phyloP scores from a whole-genome alignment of 1,284 basidiomycete species.

The Apiotrichum gracile region DNA sequence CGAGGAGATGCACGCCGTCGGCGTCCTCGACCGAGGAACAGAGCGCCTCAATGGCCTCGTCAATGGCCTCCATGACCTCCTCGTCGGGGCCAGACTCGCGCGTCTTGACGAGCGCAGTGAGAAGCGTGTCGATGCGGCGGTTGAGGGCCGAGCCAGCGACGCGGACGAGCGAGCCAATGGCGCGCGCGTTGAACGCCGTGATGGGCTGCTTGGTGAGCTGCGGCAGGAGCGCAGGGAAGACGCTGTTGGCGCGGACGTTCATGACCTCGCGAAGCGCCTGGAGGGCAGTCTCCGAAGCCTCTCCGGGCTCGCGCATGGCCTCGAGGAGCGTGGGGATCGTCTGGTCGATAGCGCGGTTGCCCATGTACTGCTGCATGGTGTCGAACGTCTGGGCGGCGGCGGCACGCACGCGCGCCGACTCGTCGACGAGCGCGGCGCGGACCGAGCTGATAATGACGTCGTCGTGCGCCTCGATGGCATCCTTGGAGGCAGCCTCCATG shows the following conservation, averaged over 20 bases:
- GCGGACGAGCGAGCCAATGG: constrained; percentile 80
- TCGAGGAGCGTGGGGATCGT: constrained; percentile 93
- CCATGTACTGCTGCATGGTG: constrained; percentile 75
- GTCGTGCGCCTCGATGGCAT: constrained; percentile 84
- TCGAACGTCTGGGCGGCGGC: constrained; percentile 95
- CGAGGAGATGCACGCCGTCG: constrained; percentile 80
- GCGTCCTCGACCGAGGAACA: constrained; percentile 63
- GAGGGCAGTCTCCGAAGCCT: constrained; percentile 89
- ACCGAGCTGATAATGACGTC: constrained; percentile 83
- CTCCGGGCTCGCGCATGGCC: constrained; percentile 83
- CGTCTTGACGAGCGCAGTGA: constrained; percentile 67
- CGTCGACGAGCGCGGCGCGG: constrained; percentile 79
- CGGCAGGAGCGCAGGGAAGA: constrained; percentile 97
- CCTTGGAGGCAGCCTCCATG: constrained; percentile 79
- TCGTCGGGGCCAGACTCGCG: constrained; percentile 59
- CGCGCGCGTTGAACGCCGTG: constrained; percentile 92
- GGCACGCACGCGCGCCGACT: constrained; percentile 75
- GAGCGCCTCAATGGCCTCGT: constrained; percentile 59
- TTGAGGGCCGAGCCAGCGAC: constrained; percentile 89
- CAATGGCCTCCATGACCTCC: constrained; percentile 65
- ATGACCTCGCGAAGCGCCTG: constrained; percentile 87
- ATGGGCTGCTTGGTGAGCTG: constrained; percentile 86
- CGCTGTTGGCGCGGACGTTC: constrained; percentile 81
- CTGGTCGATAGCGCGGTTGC: constrained; percentile 87
- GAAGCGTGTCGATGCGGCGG: constrained; percentile 67